Evolutionary conservation across 2,329 filamentous ascomycete species (phyloP).

Genomic region (Lanzia echinophila): DNA sequence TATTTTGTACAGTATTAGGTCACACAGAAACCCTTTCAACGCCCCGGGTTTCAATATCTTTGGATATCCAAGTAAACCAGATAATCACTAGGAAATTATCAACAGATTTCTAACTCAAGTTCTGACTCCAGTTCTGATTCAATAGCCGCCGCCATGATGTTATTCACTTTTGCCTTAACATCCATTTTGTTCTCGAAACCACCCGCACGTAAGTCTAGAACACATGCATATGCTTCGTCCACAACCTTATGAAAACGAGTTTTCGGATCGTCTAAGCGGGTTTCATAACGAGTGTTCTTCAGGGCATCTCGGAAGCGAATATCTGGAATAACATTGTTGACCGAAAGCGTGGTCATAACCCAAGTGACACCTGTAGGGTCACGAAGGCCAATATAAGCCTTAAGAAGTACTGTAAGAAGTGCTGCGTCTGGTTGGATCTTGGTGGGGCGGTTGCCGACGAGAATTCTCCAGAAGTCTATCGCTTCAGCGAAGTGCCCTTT

Average conservation of each 20-base stretch:
- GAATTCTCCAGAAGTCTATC: slow-evolving; percentile 25
- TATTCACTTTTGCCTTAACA: slow-evolving; percentile 17
- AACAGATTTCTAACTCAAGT: no score
- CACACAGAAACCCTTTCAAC: no score
- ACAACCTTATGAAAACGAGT: slow-evolving; percentile 12
- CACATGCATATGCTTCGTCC: slow-evolving; percentile 9
- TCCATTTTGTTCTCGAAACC: slow-evolving; percentile 6
- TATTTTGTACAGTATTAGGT: no score
- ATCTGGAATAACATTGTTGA: slow-evolving; percentile 23
- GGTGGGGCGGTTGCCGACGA: slow-evolving; percentile 17
- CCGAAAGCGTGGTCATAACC: slow-evolving; percentile 19
- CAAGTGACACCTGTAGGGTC: slow-evolving; percentile 23
- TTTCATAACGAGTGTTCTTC: slow-evolving; percentile 7
- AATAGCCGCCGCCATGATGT: slow-evolving; percentile 24
- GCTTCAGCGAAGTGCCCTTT: slow-evolving; percentile 16
- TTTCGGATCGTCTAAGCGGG: not conserved
- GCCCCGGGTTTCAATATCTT: no score
- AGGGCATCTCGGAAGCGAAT: slow-evolving; percentile 15
- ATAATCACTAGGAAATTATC: no score
- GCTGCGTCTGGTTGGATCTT: slow-evolving; percentile 13
- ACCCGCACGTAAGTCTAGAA: slow-evolving; percentile 13
- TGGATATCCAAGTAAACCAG: no score
- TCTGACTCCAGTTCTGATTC: slow-evolving; percentile 4
- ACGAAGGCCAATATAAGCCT: slow-evolving; percentile 21
- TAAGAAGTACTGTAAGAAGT: slow-evolving; percentile 25